Evolutionary conservation across 2,329 filamentous ascomycete species (phyloP).

Genomic region (Botryotinia globosa): DNA sequence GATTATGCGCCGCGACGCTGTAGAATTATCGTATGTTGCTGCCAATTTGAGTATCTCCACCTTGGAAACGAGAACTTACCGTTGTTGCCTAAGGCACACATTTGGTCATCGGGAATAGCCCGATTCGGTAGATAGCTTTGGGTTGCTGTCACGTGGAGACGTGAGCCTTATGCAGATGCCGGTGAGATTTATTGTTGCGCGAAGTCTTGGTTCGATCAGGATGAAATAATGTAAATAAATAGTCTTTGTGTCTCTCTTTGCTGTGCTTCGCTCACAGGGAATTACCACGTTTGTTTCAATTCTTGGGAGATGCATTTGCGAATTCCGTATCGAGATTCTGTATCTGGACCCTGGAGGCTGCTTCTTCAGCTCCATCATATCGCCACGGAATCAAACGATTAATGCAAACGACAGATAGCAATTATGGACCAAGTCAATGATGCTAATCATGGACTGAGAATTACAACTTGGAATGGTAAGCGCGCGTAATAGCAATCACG

Average conservation of each 20-base stretch:
- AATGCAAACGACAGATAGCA: background rate
- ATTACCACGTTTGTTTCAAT: background rate
- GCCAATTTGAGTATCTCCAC: slow-evolving; percentile 5
- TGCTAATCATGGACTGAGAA: slow-evolving; percentile 64
- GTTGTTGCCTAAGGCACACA: background rate
- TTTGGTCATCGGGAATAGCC: background rate
- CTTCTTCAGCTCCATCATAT: background rate
- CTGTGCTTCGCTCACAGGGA: background rate
- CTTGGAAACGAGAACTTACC: background rate
- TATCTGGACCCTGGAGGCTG: background rate
- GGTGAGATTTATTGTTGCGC: background rate
- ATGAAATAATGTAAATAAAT: background rate
- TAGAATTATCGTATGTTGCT: slow-evolving; percentile 17
- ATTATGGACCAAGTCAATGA: background rate
- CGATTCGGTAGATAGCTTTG: background rate
- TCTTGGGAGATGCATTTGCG: slow-evolving; percentile 12
- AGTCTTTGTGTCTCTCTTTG: background rate
- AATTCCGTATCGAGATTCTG: background rate
- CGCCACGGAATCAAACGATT: background rate
- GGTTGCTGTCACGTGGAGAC: background rate
- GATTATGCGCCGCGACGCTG: slow-evolving; percentile 16
- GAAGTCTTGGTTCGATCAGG: background rate
- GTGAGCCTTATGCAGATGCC: background rate
- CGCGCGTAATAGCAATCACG: background rate
- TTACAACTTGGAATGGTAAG: slow-evolving; percentile 84